Percentiles rank a stretch among this genome's conserved stretches.
phyloP scores from a whole-genome alignment of 805 yeast genomes.

The Nakazawaea wyomingensis region DNA sequence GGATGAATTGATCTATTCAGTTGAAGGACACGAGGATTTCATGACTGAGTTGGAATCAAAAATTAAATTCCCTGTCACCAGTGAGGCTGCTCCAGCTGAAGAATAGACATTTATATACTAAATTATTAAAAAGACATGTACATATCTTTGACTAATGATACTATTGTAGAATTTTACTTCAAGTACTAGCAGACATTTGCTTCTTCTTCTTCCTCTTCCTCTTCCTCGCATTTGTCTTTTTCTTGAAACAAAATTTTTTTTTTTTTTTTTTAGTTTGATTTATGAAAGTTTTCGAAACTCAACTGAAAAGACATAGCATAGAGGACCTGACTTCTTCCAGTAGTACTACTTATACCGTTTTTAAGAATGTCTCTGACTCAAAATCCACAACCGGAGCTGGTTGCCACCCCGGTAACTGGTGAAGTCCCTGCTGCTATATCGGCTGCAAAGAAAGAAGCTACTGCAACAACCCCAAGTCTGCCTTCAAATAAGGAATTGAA shows the following conservation, averaged over 20 bases:
- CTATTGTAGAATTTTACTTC: too few relatives aligned
- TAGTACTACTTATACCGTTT: neutral
- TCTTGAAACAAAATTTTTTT: too few relatives aligned
- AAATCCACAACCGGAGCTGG: neutral
- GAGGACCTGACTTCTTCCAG: neutral
- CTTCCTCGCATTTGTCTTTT: too few relatives aligned
- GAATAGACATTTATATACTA: neutral
- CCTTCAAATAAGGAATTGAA: constrained; percentile 73
- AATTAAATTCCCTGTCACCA: constrained; percentile 1
- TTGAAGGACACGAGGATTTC: constrained; percentile 10
- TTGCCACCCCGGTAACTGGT: neutral
- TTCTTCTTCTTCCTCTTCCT: too few relatives aligned
- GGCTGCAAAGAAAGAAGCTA: neutral
- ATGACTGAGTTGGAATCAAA: constrained; percentile 3
- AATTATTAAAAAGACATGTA: neutral
- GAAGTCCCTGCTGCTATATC: neutral
- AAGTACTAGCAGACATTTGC: too few relatives aligned
- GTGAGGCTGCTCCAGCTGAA: neutral
- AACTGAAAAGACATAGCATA: too few relatives aligned
- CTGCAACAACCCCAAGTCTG: constrained; percentile 22
- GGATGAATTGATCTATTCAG: constrained; percentile 1
- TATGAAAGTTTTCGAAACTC: too few relatives aligned
- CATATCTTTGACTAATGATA: too few relatives aligned
- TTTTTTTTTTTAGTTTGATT: too few relatives aligned
- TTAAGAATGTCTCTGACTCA: neutral